Evolutionary conservation across 306 rosid species (phyloP).

Genomic region (Erythrophleum fordii): DNA sequence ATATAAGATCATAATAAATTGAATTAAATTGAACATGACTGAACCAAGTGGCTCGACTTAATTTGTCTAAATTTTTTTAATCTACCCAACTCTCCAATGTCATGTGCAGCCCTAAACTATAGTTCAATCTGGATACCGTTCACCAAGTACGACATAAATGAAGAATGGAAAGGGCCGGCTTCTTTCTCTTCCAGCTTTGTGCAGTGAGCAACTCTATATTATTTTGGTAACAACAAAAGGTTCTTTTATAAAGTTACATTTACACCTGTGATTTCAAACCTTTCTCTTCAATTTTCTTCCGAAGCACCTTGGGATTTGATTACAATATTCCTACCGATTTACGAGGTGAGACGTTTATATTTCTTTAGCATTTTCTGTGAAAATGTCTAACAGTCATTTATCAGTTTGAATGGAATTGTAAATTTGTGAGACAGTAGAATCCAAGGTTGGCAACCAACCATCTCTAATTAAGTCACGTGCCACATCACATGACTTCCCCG

Average conservation of each 20-base stretch:
- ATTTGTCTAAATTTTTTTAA: no score
- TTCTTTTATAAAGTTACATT: background rate
- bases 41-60: no score
- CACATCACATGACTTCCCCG: constrained; percentile 8
- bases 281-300: background rate
- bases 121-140: no score
- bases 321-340: constrained; percentile 11
- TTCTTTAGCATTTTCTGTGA: constrained; percentile 5
- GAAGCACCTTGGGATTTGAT: background rate
- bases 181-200: background rate
- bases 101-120: no score
- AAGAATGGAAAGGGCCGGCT: background rate
- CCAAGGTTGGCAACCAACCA: constrained; percentile 67
- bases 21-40: no score
- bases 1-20: no score
- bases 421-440: constrained; percentile 55
- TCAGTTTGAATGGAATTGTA: constrained; percentile 48
- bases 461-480: constrained; percentile 52
- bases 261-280: background rate
- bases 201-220: no score
- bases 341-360: constrained; percentile 40
- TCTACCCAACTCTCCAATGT: no score
- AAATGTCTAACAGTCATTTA: constrained; percentile 21
- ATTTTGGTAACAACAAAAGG: background rate
- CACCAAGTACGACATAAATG: no score